Evolutionary conservation across 306 rosid species (phyloP), one percentile per base, ranked within the genome.

Genomic region (Comarum palustre): DNA sequence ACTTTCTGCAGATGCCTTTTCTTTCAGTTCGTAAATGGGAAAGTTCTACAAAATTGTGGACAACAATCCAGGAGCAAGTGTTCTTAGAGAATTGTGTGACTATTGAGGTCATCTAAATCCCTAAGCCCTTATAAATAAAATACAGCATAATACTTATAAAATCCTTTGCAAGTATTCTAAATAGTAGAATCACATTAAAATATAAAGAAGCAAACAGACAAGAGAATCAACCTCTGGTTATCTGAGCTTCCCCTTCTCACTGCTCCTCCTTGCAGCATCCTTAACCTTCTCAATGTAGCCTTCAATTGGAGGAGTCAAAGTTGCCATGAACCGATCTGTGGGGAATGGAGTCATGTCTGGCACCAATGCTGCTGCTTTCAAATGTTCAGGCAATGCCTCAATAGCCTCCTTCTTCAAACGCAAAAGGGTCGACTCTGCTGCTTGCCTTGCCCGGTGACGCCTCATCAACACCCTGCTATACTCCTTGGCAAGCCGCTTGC

Each of bases 391-490:
- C 84, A 94, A 78, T 15, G 97, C 97, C 71, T 91, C 96, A 74
- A 91, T 88, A 0, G 99, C 97, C 46, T 89, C 96, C 9, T 86
- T 92, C 79, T 90, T 90, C 88, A 88, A 22, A 77, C 77, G 75
- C 82, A 86, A 80, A 62, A 94, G 80, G 0, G 69, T 80, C 0
- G 97, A 39, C 59, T 94, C 98, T 4, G 92, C 91, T 0, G 98
- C 92, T 73, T 87, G 97, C 69, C 96, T 83, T 3, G 86, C 92
- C 4, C 98, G 86, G 72, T 87, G 90, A 68, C 76, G 84, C 87
- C 87, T 85, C 98, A 91, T 89, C 81, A 94, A 54, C 31, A 89
- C 83, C 83, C 92, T 86, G 61, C 98, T 94, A 78, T 94, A 90
- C 65, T 94, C 98, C 90, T 94, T 91, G 0, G 98, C 98, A 64